A percentile compares a stretch with the other conserved stretches of the same genome.
phyloP scores from a whole-genome alignment of 1,139 yeast genomes.

The Protomyces pachydermus region DNA sequence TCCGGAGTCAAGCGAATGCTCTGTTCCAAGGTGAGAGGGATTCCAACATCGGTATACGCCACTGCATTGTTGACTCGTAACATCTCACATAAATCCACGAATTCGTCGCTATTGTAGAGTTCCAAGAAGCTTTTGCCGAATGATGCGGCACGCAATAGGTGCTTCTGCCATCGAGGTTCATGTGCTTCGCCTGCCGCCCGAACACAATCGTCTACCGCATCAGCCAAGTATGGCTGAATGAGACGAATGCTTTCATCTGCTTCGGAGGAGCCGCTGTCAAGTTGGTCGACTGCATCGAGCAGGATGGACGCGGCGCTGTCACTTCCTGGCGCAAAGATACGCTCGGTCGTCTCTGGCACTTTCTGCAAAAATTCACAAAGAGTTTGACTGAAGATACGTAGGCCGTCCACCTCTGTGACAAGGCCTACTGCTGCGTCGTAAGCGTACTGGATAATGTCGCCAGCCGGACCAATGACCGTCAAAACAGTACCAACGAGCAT shows the following conservation, averaged over 20 bases:
- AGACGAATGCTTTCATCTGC: constrained; percentile 74
- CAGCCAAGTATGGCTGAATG: constrained; percentile 49
- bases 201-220: constrained; percentile 68
- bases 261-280: constrained; percentile 66
- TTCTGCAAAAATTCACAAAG: constrained; percentile 61
- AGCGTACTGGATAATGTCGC: constrained; percentile 50
- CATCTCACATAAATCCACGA: constrained; percentile 55
- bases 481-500: constrained; percentile 58
- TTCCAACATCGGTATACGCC: constrained; percentile 58
- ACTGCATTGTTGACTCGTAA: constrained; percentile 67
- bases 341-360: constrained; percentile 56
- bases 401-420: constrained; percentile 62
- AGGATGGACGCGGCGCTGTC: constrained; percentile 76
- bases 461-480: constrained; percentile 66
- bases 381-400: constrained; percentile 56
- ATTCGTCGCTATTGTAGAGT: constrained; percentile 50
- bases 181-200: constrained; percentile 74
- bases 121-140: constrained; percentile 73
- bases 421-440: constrained; percentile 44
- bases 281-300: constrained; percentile 72
- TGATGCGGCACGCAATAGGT: constrained; percentile 69
- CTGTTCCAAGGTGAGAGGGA: constrained; percentile 60
- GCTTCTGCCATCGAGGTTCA: constrained; percentile 73
- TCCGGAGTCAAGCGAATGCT: constrained; percentile 44
- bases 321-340: constrained; percentile 76